phyloP scores from a whole-genome alignment of 1,284 basidiomycete genomes.

The Trametes pubescens region DNA sequence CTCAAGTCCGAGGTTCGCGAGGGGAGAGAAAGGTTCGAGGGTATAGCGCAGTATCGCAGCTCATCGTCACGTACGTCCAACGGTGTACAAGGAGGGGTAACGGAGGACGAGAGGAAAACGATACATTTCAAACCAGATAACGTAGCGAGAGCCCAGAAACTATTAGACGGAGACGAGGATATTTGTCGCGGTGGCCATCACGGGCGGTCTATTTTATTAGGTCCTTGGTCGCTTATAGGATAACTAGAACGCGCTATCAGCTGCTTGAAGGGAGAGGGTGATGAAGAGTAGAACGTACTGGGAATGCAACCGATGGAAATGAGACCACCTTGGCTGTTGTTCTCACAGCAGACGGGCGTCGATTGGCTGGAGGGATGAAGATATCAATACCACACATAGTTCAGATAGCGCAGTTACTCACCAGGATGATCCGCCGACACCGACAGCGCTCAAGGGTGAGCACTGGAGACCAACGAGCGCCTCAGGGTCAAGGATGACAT shows the following conservation, averaged over 20 bases:
- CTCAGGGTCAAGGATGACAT: constrained; percentile 18
- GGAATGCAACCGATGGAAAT: constrained; percentile 35
- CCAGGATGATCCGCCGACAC: constrained; percentile 31
- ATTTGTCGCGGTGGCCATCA: constrained; percentile 15
- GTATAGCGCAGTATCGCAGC: constrained; percentile 23
- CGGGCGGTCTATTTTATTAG: constrained; percentile 19
- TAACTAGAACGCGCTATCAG: constrained; percentile 12
- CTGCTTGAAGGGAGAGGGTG: neutral
- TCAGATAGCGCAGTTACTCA: neutral
- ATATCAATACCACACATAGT: neutral
- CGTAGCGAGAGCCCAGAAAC: constrained; percentile 18
- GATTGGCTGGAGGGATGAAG: constrained; percentile 11
- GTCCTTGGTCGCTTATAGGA: constrained; percentile 17
- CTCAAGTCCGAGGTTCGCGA: constrained; percentile 21
- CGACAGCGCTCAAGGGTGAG: constrained; percentile 29
- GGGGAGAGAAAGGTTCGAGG: constrained; percentile 15
- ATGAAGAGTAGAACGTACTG: constrained; percentile 18
- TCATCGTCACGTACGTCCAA: constrained; percentile 8
- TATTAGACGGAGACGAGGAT: constrained; percentile 28
- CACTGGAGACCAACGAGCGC: constrained; percentile 28
- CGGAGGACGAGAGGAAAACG: constrained; percentile 10
- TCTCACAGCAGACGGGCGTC: constrained; percentile 33
- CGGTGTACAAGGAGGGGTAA: neutral
- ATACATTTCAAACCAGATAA: constrained; percentile 22
- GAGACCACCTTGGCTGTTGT: constrained; percentile 31